phyloP scores from a whole-genome alignment of 768 basidiomycete species.

The Mycena olivaceomarginata region DNA sequence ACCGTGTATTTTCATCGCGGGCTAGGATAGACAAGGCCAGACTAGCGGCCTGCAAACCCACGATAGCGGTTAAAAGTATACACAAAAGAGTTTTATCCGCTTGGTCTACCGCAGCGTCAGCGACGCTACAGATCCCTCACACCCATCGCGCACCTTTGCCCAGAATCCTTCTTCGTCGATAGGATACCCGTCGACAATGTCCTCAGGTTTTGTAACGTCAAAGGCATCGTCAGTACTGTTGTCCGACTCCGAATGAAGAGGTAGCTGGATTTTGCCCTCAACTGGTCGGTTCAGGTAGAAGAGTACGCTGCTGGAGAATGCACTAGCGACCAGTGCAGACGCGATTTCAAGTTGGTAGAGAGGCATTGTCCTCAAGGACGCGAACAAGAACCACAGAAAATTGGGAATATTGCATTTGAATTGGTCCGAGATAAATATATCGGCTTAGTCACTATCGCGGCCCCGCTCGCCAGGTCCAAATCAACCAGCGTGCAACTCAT shows the following conservation, averaged over 20 bases:
- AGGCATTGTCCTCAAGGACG: constrained; percentile 64
- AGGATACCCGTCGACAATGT: constrained; percentile 80
- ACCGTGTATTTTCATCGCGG: constrained; percentile 51
- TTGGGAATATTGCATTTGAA: constrained; percentile 11
- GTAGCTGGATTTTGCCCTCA: constrained; percentile 73
- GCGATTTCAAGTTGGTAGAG: constrained; percentile 76
- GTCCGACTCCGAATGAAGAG: constrained; percentile 54
- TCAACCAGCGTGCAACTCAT: too few species aligned
- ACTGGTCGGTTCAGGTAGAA: constrained; percentile 62
- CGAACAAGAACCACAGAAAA: constrained; percentile 9
- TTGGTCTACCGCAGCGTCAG: constrained; percentile 66
- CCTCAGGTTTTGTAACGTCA: constrained; percentile 83
- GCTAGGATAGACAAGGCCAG: constrained; percentile 73
- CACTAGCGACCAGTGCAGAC: constrained; percentile 64
- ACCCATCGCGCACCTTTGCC: constrained; percentile 63
- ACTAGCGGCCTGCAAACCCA: constrained; percentile 70
- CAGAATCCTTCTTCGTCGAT: constrained; percentile 78
- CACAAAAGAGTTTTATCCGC: constrained; percentile 73
- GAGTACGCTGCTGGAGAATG: constrained; percentile 65
- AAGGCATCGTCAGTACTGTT: constrained; percentile 71
- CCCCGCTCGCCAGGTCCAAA: too few species aligned
- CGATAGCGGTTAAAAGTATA: constrained; percentile 64
- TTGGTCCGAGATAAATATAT: neutral
- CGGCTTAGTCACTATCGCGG: constrained; percentile 17
- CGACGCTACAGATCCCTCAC: neutral